Evolutionary conservation across 306 rosid genomes (phyloP).

Genomic region (apple (Malus domestica)): ASM211411v1 NC_041790.1:30975501-30976000

Average conservation of each 20-base stretch:
- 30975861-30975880: conserved; percentile 35
- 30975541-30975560: not conserved
- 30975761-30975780: conserved; percentile 8
- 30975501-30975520: not conserved
- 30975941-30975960: conserved; percentile 43
- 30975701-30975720: not conserved
- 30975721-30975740: not conserved
- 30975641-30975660: not conserved
- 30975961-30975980: conserved; percentile 45
- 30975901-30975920: conserved; percentile 42
- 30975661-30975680: not conserved
- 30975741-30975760: not conserved
- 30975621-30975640: not conserved
- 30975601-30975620: not conserved
- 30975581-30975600: not conserved
- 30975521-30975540: not conserved
- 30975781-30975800: conserved; percentile 49
- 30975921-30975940: conserved; percentile 50
- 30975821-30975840: conserved; percentile 42
- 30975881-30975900: conserved; percentile 55
- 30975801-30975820: conserved; percentile 32
- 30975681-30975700: not conserved
- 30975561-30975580: not conserved
- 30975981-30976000: not conserved
- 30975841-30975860: conserved; percentile 41